Conservation (phyloP, 371 early-diverging fungal species). For the Mucor racemosus region DNA sequence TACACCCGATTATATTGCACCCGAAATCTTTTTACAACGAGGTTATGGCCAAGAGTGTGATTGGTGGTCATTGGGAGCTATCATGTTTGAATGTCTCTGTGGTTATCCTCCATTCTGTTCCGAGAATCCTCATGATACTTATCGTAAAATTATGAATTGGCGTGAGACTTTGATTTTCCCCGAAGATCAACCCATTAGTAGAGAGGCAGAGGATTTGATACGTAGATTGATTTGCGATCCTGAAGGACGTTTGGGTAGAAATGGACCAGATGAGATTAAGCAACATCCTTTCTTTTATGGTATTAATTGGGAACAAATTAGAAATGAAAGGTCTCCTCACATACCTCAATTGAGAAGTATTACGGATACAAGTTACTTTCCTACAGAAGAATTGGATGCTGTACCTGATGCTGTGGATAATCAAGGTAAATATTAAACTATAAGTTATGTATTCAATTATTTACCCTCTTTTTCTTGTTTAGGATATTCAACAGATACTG, state of each 20-base stretch:
- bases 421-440: constrained; percentile 17
- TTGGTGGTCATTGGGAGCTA: constrained; percentile 99
- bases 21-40: constrained; percentile 91
- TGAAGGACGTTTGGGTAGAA: constrained; percentile 79
- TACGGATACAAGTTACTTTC: constrained; percentile 97
- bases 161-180: constrained; percentile 88
- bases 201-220: constrained; percentile 93
- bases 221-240: constrained; percentile 88
- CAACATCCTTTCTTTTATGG: constrained; percentile 96
- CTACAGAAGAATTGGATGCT: constrained; percentile 89
- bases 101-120: constrained; percentile 98
- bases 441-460: too few species aligned
- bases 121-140: constrained; percentile 95
- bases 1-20: constrained; percentile 98
- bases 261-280: constrained; percentile 87
- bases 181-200: constrained; percentile 89
- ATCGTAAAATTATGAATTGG: constrained; percentile 97
- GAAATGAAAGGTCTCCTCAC: constrained; percentile 88
- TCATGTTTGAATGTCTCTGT: constrained; percentile 96
- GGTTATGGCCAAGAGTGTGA: constrained; percentile 98
- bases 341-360: constrained; percentile 93
- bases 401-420: constrained; percentile 61
- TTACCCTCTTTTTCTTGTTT: not conserved
- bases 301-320: constrained; percentile 91
- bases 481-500: constrained; percentile 45